Evolutionary conservation across 208 protist genomes (phyloP), one percentile per base, ranked within the genome.

Genomic region (Trypanosoma avium): DNA sequence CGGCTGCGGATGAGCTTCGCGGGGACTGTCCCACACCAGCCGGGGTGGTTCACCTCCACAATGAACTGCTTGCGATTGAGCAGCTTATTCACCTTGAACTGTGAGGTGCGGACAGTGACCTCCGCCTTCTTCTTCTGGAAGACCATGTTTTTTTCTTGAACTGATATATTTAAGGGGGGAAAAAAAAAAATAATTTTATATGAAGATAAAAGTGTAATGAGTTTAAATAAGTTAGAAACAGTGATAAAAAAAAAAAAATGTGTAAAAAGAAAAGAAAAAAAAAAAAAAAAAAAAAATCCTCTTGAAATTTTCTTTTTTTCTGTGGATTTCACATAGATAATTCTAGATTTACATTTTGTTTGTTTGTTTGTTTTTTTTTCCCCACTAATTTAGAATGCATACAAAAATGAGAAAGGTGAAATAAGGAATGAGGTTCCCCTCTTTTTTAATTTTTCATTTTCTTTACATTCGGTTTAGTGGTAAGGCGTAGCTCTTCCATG

Each of bases 11-110:
- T 78, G 53, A 98, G 77, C 60, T 85, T 61, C 67, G 98, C 96
- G 60, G 98, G 90, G 58, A 99, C 89, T 64, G 89, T 95, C 75
- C 86, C 88, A 64, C 85, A 90, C 84, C 82, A 94, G 60, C 87
- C 73, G 57, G 87, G 87, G 80, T 92, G 81, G 69, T 84, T 93
- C 63, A 94, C 80, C 81, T 93, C 88, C 38, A 95, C 84, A 73
- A 99, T 98, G 82, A 99, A 99, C 94, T 99, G 99, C 87, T 98
- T 99, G 86, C 99, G 97, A 71, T 86, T 80, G 2, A 99, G 91
- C 63, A 99, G 95, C 69, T 98, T 97, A 97, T 99, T 99, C 76
- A 97, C 97, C 85, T 99, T 97, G 88, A 99, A 99, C 85, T 99
- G 98, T 65, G 97, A 91, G 61, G 97, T 99, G 65, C 89, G 86